Evolutionary conservation across 805 yeast genomes (phyloP).

Genomic region (Schwanniomyces sp.): DNA sequence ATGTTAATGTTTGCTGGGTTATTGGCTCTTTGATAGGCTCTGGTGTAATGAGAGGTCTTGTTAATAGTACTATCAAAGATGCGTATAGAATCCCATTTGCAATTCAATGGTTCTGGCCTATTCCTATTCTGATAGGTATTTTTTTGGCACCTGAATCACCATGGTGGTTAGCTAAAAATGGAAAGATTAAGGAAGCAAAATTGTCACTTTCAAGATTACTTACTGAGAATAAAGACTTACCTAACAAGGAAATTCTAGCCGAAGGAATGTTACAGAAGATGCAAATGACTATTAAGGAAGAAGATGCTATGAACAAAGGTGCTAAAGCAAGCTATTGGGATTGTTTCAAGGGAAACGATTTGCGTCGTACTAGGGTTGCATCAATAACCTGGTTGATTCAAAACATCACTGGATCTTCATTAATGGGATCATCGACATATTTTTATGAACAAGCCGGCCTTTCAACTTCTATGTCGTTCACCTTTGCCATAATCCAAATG

Average conservation of each 20-base stretch:
- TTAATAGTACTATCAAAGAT: constrained; percentile 24
- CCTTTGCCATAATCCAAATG: constrained; percentile 33
- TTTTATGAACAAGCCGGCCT: constrained; percentile 39
- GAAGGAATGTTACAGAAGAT: constrained; percentile 2
- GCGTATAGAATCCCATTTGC: constrained; percentile 43
- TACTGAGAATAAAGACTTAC: not conserved
- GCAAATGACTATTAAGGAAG: constrained; percentile 2
- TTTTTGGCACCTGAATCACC: constrained; percentile 48
- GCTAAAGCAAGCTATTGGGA: constrained; percentile 26
- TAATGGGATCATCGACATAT: constrained; percentile 36
- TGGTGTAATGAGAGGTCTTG: constrained; percentile 39
- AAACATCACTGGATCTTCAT: constrained; percentile 30
- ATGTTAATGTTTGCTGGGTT: constrained; percentile 37
- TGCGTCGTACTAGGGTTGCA: constrained; percentile 46
- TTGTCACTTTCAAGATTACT: constrained; percentile 21
- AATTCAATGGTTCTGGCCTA: constrained; percentile 40
- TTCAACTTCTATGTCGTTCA: constrained; percentile 17
- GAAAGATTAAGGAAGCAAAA: constrained; percentile 31
- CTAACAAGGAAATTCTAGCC: not conserved
- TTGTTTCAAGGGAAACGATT: constrained; percentile 44
- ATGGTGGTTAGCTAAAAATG: constrained; percentile 43
- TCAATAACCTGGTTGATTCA: constrained; percentile 13
- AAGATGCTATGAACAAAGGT: constrained; percentile 6
- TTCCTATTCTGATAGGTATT: constrained; percentile 34
- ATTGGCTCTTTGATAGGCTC: constrained; percentile 42